Evolutionary conservation across 2,329 filamentous ascomycete genomes (phyloP), one percentile per base, ranked within the genome.

Genomic region (Pyricularia pennisetigena): DNA sequence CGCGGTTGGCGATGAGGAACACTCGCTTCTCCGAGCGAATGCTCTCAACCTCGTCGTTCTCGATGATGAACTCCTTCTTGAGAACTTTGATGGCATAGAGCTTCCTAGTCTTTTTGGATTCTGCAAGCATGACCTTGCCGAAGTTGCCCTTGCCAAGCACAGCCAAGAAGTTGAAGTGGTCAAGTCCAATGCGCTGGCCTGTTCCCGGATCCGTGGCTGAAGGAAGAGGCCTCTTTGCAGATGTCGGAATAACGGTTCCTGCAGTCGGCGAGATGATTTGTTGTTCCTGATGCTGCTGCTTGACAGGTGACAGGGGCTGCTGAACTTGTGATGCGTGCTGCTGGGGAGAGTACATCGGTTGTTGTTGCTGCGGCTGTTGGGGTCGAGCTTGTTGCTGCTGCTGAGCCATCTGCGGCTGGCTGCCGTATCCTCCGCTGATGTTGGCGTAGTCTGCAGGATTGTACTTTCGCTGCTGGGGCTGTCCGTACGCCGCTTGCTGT

Each of bases 21-120:
- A 99, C 96, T 71, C 95, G 87, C 86, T 99, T 99, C 80, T 99
- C 95, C 0, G 95, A 99, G 71, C 94, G 88, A 61, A 93, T 97
- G 79, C 94, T 98, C 79, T 99, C 95, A 8, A 99, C 95, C 81
- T 99, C 95, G 76, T 99, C 95, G 72, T 99, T 97, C 78, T 99
- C 96, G 71, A 99, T 99, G 76, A 99, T 99, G 78, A 99, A 99
- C 78, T 99, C 95, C 82, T 99, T 99, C 86, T 99, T 99, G 73
- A 99, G 82, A 54, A 99, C 95, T 81, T 99, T 99, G 79, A 99
- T 99, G 69, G 95, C 95, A 77, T 98, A 99, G 8, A 99, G 84
- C 78, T 94, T 91, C 79, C 94, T 92, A 10, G 91, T 89, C 68
- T 88, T 89, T 83, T 99, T 99, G 1, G 95, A 97, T 81, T 99